phyloP scores from a whole-genome alignment of 441 rosid species.

The Hypseocharis bilobata region DNA sequence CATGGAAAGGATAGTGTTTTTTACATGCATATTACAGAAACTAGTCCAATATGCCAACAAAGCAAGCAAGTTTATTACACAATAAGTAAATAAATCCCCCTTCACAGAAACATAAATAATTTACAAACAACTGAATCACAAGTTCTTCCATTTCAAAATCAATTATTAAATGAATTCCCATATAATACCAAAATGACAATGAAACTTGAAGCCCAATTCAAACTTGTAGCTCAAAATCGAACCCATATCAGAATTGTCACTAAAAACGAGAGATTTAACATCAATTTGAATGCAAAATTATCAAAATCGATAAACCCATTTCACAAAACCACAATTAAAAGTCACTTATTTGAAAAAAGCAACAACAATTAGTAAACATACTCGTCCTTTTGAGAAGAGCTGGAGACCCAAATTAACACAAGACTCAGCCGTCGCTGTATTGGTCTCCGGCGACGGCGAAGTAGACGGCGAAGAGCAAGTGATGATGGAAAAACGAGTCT shows the following conservation, averaged over 20 bases:
- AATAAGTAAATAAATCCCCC: too few species aligned
- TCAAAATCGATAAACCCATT: not conserved
- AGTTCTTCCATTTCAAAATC: not conserved
- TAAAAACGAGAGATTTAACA: not conserved
- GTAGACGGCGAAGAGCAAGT: slow-evolving; percentile 41
- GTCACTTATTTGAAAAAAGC: not conserved
- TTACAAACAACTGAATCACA: not conserved
- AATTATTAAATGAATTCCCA: too few species aligned
- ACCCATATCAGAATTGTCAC: not conserved
- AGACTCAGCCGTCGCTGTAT: slow-evolving; percentile 58
- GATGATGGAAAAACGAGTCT: slow-evolving; percentile 25
- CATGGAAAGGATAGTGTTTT: not conserved
- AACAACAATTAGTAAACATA: too few species aligned
- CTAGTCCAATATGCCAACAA: too few species aligned
- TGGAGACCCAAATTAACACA: slow-evolving; percentile 76
- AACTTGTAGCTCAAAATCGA: not conserved
- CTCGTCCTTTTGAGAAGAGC: slow-evolving; percentile 77
- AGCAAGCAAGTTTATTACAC: too few species aligned
- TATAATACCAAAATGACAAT: not conserved
- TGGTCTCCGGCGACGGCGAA: slow-evolving; percentile 40
- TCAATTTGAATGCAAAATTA: not conserved
- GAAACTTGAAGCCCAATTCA: not conserved
- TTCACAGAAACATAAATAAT: too few species aligned
- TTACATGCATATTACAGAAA: not conserved
- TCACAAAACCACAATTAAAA: not conserved